Conservation (phyloP, 1,139 yeast genomes). For the Scheffersomyces insectosa region DNA sequence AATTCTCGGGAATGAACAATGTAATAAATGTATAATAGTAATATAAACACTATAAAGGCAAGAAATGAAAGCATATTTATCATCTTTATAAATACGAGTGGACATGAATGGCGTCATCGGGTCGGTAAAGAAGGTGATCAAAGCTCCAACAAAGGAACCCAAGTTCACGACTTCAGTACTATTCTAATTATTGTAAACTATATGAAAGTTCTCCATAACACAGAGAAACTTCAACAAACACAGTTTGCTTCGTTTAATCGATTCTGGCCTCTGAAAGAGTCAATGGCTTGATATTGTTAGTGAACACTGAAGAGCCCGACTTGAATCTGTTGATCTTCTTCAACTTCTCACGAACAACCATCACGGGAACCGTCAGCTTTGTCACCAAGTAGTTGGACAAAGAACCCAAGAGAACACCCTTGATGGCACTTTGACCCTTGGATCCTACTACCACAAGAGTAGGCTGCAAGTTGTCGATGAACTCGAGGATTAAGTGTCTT, state of each 20-base stretch:
- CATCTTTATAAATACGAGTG: too few relatives aligned
- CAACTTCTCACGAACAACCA: slow-evolving; percentile 84
- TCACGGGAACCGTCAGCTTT: slow-evolving; percentile 79
- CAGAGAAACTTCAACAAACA: slow-evolving; percentile 7
- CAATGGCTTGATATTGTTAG: slow-evolving; percentile 50
- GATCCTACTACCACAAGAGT: slow-evolving; percentile 82
- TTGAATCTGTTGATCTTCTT: slow-evolving; percentile 69
- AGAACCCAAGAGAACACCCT: slow-evolving; percentile 76
- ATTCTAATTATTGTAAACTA: too few relatives aligned
- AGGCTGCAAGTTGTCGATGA: slow-evolving; percentile 81
- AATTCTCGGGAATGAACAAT: too few relatives aligned
- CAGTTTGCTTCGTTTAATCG: slow-evolving; percentile 24
- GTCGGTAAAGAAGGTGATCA: too few relatives aligned
- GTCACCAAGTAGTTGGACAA: slow-evolving; percentile 76
- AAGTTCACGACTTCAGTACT: too few relatives aligned
- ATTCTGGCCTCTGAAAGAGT: slow-evolving; percentile 52
- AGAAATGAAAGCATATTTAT: too few relatives aligned
- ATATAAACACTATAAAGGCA: too few relatives aligned
- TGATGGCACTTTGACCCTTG: slow-evolving; percentile 71
- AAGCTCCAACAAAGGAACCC: too few relatives aligned
- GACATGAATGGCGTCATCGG: too few relatives aligned
- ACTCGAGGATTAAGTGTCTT: slow-evolving; percentile 77
- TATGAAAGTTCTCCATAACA: neutral
- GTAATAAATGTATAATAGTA: too few relatives aligned
- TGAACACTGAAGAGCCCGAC: slow-evolving; percentile 44